Evolutionary conservation across 2,329 filamentous ascomycete genomes (phyloP).

Genomic region (Neonectria punicea): DNA sequence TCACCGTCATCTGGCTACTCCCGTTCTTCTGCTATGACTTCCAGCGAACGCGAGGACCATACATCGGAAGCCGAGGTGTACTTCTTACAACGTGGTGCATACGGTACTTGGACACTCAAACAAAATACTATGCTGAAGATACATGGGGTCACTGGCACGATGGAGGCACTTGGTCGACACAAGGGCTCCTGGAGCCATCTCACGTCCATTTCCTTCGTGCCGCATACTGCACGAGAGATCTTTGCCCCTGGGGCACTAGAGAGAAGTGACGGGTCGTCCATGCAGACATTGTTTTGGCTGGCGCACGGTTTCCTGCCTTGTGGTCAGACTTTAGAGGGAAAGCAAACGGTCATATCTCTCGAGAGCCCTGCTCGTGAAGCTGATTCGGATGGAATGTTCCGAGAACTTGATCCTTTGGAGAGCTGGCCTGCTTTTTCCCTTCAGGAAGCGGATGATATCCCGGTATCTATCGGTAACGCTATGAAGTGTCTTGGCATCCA

Average conservation of each 20-base stretch:
- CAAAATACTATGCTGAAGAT: neutral
- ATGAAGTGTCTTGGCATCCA: conserved; percentile 21
- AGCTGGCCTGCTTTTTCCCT: conserved; percentile 20
- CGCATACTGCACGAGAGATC: conserved; percentile 15
- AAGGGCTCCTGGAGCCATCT: conserved; percentile 25
- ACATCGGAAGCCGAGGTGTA: neutral
- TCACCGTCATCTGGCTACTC: neutral
- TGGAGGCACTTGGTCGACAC: conserved; percentile 16
- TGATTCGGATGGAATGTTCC: neutral
- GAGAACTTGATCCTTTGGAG: neutral
- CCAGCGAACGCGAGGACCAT: neutral
- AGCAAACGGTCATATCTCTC: conserved; percentile 15
- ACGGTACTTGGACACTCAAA: conserved; percentile 9
- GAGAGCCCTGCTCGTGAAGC: conserved; percentile 6
- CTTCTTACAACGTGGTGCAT: conserved; percentile 5
- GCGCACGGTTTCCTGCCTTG: conserved; percentile 19
- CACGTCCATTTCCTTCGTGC: conserved; percentile 20
- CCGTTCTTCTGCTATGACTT: neutral
- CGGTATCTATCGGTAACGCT: conserved; percentile 12
- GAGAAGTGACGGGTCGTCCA: neutral
- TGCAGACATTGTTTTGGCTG: conserved; percentile 23
- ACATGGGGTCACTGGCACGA: conserved; percentile 9
- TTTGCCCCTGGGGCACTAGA: conserved; percentile 5
- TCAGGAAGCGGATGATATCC: conserved; percentile 17
- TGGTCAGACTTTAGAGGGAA: conserved; percentile 10